Evolutionary conservation across 164 flowering plant species (phyloP).

Genomic region (Dillenia suffruticosa): DNA sequence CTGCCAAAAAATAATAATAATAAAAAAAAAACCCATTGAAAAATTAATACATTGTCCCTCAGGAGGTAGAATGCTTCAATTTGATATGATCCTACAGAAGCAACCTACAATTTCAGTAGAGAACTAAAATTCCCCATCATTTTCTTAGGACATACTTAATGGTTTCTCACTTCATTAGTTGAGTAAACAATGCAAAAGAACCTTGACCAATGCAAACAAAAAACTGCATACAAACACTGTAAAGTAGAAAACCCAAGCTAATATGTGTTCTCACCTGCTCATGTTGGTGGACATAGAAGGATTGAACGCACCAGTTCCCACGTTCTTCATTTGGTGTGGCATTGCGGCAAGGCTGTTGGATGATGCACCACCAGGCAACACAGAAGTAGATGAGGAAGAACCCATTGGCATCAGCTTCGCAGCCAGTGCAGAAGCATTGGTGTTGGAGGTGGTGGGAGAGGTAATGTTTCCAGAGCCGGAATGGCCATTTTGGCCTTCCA

Average conservation of each 20-base stretch:
- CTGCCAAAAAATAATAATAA: slow-evolving; percentile 21
- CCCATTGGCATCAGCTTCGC: slow-evolving; percentile 33
- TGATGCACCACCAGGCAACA: slow-evolving; percentile 26
- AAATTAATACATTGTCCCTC: no score
- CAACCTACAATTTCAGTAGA: neutral
- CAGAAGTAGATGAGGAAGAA: slow-evolving; percentile 33
- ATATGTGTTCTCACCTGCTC: slow-evolving; percentile 34
- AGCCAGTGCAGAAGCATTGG: no score
- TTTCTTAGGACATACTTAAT: no score
- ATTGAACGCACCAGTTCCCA: slow-evolving; percentile 29
- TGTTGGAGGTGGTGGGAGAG: slow-evolving; percentile 2
- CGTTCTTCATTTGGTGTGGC: slow-evolving; percentile 41
- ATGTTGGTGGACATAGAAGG: slow-evolving; percentile 24
- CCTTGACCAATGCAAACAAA: no score
- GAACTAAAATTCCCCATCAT: no score
- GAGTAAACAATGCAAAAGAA: no score
- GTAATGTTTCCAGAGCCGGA: slow-evolving; percentile 48
- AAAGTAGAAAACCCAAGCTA: neutral
- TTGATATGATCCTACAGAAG: neutral
- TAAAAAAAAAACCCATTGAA: neutral
- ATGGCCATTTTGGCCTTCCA: slow-evolving; percentile 95
- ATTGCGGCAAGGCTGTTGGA: slow-evolving; percentile 36
- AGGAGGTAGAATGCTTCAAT: no score
- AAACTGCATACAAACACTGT: no score
- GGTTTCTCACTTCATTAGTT: no score